These are phyloP conservation scores for Zygotorulaspora mrakii DNA, from an alignment of 1,139 yeast genomes.

Conservation along the genomic window DNA sequence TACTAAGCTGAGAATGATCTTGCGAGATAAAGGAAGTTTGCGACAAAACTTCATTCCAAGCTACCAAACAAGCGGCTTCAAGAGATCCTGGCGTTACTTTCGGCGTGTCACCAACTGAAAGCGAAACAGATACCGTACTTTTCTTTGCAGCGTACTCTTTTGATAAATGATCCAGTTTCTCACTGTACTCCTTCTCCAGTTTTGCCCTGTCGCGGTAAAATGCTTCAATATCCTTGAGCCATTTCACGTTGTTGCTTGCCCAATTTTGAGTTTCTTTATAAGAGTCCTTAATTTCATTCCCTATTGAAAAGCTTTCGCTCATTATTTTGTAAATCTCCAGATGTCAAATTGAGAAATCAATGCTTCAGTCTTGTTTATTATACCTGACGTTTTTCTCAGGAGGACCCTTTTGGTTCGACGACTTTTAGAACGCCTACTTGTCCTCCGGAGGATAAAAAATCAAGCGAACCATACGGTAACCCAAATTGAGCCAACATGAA, in stretches of 20 bases:
- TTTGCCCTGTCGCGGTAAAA: conserved; percentile 80
- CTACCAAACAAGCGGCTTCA: conserved; percentile 87
- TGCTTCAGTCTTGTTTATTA: too few relatives aligned
- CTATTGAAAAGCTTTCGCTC: conserved; percentile 42
- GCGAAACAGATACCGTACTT: conserved; percentile 58
- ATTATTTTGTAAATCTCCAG: conserved; percentile 9
- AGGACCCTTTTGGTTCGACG: not conserved
- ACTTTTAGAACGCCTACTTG: not conserved
- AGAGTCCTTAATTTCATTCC: conserved; percentile 74
- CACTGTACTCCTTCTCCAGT: conserved; percentile 80
- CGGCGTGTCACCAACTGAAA: conserved; percentile 91
- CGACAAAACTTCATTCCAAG: conserved; percentile 85
- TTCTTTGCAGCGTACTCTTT: conserved; percentile 73
- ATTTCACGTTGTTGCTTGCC: conserved; percentile 68
- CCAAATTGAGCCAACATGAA: too few relatives aligned
- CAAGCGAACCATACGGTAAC: not conserved
- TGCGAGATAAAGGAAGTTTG: conserved; percentile 80
- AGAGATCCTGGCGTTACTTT: conserved; percentile 90
- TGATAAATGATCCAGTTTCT: conserved; percentile 60
- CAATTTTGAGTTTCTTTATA: conserved; percentile 74
- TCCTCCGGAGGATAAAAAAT: not conserved
- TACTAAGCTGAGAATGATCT: conserved; percentile 59
- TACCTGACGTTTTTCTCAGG: not conserved
- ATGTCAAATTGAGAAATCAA: not conserved
- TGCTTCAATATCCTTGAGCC: conserved; percentile 73